A percentile compares a stretch with the other conserved stretches of the same genome.
phyloP scores from a whole-genome alignment of 441 rosid genomes.

The Pelargonium citronellum region DNA sequence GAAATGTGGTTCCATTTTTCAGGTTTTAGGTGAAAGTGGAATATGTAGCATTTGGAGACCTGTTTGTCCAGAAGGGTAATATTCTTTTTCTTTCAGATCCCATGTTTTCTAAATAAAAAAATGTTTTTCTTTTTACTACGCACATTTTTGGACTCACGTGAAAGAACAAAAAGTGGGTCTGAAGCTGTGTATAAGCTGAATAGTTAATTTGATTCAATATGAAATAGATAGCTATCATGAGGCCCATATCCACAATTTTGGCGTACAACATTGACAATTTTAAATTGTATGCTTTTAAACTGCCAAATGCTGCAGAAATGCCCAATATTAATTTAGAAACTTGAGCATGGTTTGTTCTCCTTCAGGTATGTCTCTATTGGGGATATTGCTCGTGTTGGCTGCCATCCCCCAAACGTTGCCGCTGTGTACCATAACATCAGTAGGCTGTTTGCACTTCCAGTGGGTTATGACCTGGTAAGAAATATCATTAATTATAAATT shows the following conservation, averaged over 20 bases:
- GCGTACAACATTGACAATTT: not conserved
- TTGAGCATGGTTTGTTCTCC: not conserved
- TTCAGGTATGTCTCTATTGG: constrained; percentile 77
- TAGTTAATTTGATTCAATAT: not conserved
- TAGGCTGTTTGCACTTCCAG: constrained; percentile 55
- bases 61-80: constrained; percentile 82
- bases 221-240: no score
- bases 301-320: no score
- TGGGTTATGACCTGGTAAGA: constrained; percentile 93
- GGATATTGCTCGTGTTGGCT: constrained; percentile 80
- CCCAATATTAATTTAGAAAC: not conserved
- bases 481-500: not conserved
- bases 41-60: constrained; percentile 93
- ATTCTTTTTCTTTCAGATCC: constrained; percentile 11
- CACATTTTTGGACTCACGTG: not conserved
- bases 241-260: no score
- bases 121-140: not conserved
- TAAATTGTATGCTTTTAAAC: not conserved
- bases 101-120: not conserved
- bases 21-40: constrained; percentile 61
- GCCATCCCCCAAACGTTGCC: constrained; percentile 83
- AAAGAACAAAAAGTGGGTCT: not conserved
- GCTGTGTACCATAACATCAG: constrained; percentile 62
- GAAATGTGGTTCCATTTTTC: constrained; percentile 21
- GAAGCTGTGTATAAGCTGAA: not conserved